phyloP scores from a whole-genome alignment of 1,139 yeast species.

The Debaryomyces sp. region DNA sequence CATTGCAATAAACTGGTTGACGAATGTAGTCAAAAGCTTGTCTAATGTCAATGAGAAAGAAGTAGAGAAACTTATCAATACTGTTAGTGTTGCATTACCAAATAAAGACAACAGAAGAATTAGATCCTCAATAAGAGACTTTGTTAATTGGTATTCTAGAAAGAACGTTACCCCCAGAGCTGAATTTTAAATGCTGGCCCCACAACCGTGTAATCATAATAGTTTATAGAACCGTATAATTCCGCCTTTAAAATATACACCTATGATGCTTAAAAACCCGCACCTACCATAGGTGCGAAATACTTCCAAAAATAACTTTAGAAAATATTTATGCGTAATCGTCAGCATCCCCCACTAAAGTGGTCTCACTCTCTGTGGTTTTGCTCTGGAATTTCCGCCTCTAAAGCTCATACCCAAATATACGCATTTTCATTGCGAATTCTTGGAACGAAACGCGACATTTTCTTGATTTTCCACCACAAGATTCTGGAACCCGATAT shows the following conservation, averaged over 20 bases:
- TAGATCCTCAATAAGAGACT: slow-evolving; percentile 70
- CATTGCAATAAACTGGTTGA: slow-evolving; percentile 61
- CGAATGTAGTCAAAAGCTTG: slow-evolving; percentile 53
- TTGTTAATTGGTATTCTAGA: slow-evolving; percentile 80
- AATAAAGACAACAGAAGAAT: slow-evolving; percentile 76
- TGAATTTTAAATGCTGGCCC: slow-evolving; percentile 20
- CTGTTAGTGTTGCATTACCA: slow-evolving; percentile 61
- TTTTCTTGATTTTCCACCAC: neutral
- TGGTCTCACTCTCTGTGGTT: neutral
- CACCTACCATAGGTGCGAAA: neutral
- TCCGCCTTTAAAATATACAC: neutral
- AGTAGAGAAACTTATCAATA: slow-evolving; percentile 56
- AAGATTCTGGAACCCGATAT: neutral
- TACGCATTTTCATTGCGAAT: neutral
- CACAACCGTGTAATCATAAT: neutral
- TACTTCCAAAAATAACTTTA: neutral
- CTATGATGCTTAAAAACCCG: neutral
- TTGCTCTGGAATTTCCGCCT: neutral
- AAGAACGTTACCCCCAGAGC: slow-evolving; percentile 66
- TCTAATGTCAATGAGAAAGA: slow-evolving; percentile 73
- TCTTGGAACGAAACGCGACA: neutral
- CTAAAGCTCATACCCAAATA: neutral
- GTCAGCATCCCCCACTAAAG: neutral
- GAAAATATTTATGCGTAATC: neutral
- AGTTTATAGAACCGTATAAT: slow-evolving; percentile 1